Evolutionary conservation across 371 early-diverging fungal genomes (phyloP), one percentile per base, ranked within the genome.

Genomic region (Mucor sp.): DNA sequence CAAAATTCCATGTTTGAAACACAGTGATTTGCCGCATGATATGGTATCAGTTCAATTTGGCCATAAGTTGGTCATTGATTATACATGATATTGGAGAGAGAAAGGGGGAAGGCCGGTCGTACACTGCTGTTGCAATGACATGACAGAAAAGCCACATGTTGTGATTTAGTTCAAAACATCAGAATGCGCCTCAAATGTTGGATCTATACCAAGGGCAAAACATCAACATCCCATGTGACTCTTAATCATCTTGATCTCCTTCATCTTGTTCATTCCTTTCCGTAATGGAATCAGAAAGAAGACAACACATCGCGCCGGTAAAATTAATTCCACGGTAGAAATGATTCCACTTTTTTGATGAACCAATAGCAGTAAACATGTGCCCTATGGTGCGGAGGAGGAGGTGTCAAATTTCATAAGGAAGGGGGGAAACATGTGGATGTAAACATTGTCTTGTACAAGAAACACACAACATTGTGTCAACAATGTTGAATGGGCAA

Each of bases 11-110:
- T 37, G 14, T 33, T 65, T 65, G 39, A 65, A 58, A 58, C 47
- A 65, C 58, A 57, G 65, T 57, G 57, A 47, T 58, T 28, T 57
- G 21, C n/a, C 33, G 48, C 58, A 65, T 65, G 65, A 65, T 65
- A 58, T 35, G 63, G 63, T 63, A 63, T 53, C 63, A 63, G 39
- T 28, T 55, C 21, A 55, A 55, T 9, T 11, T 21, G 21, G 11
- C 9, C 3, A n/a, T 0, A 21, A 8, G n/a, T 47, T 47, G 47
- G 47, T 47, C 47, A 47, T 47, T 21, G 21, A 47, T 47, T 47
- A 47, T 47, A 47, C 47, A 47, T 21, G 47, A 41, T 41, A 12
- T 12, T 35, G 12, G 17, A 41, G 17, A 9, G 9, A 1, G 41
- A 19, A 47, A 47, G 21, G 21, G 23, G 19, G 19, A n/a, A n/a